These are phyloP conservation scores for Oidium heveae DNA, from an alignment of 2,329 filamentous ascomycete species.

Conservation along the genomic window DNA sequence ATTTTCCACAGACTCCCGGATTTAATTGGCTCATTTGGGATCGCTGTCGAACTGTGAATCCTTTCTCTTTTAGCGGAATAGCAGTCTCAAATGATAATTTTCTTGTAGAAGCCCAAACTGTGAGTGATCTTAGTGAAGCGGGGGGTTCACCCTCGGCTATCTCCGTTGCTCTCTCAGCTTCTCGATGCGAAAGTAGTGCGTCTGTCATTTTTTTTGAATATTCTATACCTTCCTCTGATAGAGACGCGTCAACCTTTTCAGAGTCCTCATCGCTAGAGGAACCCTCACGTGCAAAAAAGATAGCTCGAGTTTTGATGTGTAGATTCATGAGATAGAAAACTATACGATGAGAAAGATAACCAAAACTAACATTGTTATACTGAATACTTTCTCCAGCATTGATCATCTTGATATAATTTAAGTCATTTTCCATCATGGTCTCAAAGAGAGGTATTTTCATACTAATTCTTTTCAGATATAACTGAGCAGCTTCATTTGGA, in stretches of 20 bases:
- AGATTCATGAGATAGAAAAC: conserved; percentile 96
- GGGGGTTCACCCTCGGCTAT: conserved; percentile 42
- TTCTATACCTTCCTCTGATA: conserved; percentile 54
- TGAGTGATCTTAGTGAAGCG: conserved; percentile 46
- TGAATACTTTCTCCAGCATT: conserved; percentile 83
- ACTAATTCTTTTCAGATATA: conserved; percentile 76
- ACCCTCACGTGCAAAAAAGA: conserved; percentile 77
- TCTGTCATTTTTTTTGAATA: conserved; percentile 78
- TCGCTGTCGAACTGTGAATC: conserved; percentile 70
- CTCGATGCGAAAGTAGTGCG: conserved; percentile 55
- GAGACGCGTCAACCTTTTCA: conserved; percentile 70
- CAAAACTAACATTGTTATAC: conserved; percentile 93
- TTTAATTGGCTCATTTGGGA: conserved; percentile 96
- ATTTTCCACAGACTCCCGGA: conserved; percentile 82
- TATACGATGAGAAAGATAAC: conserved; percentile 87
- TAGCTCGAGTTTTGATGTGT: conserved; percentile 85
- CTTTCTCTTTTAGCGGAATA: conserved; percentile 49
- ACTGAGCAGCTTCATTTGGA: conserved; percentile 69
- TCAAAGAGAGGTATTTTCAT: conserved; percentile 89
- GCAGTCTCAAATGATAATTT: conserved; percentile 78
- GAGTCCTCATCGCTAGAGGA: conserved; percentile 70
- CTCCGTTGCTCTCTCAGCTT: conserved; percentile 50
- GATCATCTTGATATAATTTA: conserved; percentile 99
- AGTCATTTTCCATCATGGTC: conserved; percentile 78
- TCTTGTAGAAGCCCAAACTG: conserved; percentile 86